Evolutionary conservation across 2,329 filamentous ascomycete species (phyloP), one percentile per base, ranked within the genome.

Genomic region (Hypoxylon sp.): DNA sequence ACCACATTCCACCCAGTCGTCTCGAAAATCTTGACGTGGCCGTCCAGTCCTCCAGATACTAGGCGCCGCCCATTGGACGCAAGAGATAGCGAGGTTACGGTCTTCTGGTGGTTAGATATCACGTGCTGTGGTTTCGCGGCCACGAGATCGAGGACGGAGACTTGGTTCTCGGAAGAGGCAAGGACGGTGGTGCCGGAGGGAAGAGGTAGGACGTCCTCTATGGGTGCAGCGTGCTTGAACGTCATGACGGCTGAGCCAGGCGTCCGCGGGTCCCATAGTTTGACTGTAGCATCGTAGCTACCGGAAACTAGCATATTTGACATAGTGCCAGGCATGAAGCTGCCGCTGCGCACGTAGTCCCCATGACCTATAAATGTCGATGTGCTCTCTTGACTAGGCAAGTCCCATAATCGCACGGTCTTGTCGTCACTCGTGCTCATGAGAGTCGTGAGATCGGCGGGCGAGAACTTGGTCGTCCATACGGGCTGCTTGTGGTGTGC

Each of bases 21-120:
- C 80, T 98, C 95, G 74, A 97, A 98, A 38, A 99, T 89, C 81
- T 99, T 99, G 81, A 98, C 90, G 79, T 98, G 96, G 8, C 96
- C 96, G 78, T 99, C 96, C 46, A 99, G 84, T 18, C 91, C 93
- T 78, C 93, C 96, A 69, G 91, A 94, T 56, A 99, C 87, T 60
- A 99, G 85, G 52, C 96, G 88, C 52, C 88, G 88, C 48, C 92
- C 92, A 71, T 91, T 88, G 45, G 93, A 94, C 6, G 93, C 94
- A 32, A 96, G 82, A 53, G 91, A 90, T 57, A 99, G 85, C 6
- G 91, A 90, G 0, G 96, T 98, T 64, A 99, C 94, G 0, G 96
- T 97, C 87, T 98, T 99, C 77, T 99, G 96, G 79, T 99, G 96
- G 77, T 96, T 98, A 72, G 90, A 90, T 68, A 99, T 90, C 75